Conservation (phyloP, 2,329 filamentous ascomycete genomes). For the Lasiodiplodia sp. region DNA sequence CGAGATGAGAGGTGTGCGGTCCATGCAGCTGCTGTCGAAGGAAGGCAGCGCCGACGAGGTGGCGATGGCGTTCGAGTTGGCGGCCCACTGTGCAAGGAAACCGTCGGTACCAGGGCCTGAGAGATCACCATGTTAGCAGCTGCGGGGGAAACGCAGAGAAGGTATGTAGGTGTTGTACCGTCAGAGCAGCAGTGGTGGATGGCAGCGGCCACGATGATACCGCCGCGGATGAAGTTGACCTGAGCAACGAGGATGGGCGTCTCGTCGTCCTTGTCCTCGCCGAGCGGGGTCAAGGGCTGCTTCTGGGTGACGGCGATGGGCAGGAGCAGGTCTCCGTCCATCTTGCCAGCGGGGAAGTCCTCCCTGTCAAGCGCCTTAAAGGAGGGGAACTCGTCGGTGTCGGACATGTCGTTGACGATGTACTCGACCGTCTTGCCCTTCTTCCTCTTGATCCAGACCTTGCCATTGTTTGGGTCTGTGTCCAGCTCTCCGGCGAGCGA, state of each 20-base stretch:
- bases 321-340: slow-evolving; percentile 30
- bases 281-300: slow-evolving; percentile 30
- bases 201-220: slow-evolving; percentile 39
- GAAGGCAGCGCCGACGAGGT: slow-evolving; percentile 32
- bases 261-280: slow-evolving; percentile 28
- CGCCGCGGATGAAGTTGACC: slow-evolving; percentile 40
- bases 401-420: slow-evolving; percentile 31
- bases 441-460: slow-evolving; percentile 35
- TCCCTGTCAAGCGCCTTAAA: slow-evolving; percentile 34
- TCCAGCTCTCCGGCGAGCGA: slow-evolving; percentile 33
- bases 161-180: slow-evolving; percentile 21
- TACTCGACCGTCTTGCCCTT: slow-evolving; percentile 31
- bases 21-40: slow-evolving; percentile 24
- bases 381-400: slow-evolving; percentile 32
- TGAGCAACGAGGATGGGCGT: slow-evolving; percentile 35
- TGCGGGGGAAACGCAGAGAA: too few relatives aligned
- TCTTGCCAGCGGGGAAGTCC: slow-evolving; percentile 33
- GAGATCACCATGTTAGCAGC: background rate
- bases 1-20: slow-evolving; percentile 26
- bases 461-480: slow-evolving; percentile 32
- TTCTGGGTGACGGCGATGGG: slow-evolving; percentile 31
- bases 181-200: slow-evolving; percentile 38
- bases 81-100: slow-evolving; percentile 39
- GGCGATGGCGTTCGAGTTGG: slow-evolving; percentile 35
- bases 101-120: slow-evolving; percentile 37